Conservation (phyloP, 352 stramenopile genomes). For the Globisporangium ultimum region DNA sequence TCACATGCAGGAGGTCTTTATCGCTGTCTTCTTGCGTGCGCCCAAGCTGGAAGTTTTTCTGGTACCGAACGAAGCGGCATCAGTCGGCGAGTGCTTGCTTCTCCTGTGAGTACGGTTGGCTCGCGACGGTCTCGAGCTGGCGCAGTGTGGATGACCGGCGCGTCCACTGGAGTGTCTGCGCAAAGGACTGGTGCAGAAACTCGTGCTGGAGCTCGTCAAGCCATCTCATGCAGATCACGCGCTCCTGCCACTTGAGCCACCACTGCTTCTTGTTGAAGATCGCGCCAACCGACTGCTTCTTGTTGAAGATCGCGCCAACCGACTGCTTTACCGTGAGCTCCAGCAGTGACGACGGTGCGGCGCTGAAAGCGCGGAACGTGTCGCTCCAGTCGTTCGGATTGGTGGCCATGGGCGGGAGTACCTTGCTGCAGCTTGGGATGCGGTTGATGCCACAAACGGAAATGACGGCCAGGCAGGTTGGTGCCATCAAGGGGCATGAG, state of each 20-base stretch:
- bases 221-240: constrained; percentile 10
- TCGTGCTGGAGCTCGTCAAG: constrained; percentile 4
- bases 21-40: neutral
- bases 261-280: constrained; percentile 13
- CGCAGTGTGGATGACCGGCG: neutral
- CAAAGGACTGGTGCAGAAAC: constrained; percentile 12
- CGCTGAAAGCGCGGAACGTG: constrained; percentile 1
- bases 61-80: neutral
- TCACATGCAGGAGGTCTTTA: neutral
- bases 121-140: neutral
- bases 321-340: constrained; percentile 9
- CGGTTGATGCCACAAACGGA: too few species aligned
- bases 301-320: neutral
- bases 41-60: neutral
- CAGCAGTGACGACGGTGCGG: constrained; percentile 8
- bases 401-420: too few species aligned
- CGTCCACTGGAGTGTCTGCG: constrained; percentile 6
- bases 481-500: too few species aligned
- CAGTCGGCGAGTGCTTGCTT: constrained; percentile 1
- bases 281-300: neutral
- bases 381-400: too few species aligned
- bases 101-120: neutral
- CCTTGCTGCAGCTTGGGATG: too few species aligned
- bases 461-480: too few species aligned
- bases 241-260: constrained; percentile 12